Evolutionary conservation across 306 rosid genomes (phyloP), one percentile per base, ranked within the genome.

Genomic region (Notholithocarpus densiflorus): DNA sequence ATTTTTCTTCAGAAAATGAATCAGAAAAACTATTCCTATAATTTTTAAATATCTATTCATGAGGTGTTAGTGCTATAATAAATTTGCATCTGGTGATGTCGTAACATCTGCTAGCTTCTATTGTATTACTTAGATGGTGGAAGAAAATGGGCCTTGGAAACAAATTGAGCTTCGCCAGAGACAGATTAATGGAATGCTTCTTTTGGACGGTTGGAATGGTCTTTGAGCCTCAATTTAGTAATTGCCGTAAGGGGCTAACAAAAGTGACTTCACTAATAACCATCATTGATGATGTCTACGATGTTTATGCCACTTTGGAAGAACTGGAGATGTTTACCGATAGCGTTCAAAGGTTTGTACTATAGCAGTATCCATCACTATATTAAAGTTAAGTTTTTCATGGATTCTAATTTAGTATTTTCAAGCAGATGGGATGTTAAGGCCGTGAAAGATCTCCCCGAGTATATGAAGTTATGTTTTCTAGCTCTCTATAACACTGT

Each of bases 401-500:
- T 37, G 45, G 45, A 37, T 37, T 37, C 45, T 37, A 2, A 37
- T 37, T 37, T 37, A 37, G 3, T 37, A 37, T 37, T 37, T 37
- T 37, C 45, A 37, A 37, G 45, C 82, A 89, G 96, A n/a, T 87
- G 96, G 92, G 90, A 89, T 56, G 62, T 91, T 59, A 79, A 84
- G n/a, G 84, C 83, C 15, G 23, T 84, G 34, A 31, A 80, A 4
- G 51, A n/a, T 68, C 85, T 88, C 5, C 90, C 94, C 1, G 64
- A 82, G 14, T 88, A 89, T 74, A 88, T 89, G 97, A 86, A 87
- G 76, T 32, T 88, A 11, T 86, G 89, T 18, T 91, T 89, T 77
- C 76, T 89, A 11, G 93, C 93, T 48, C 91, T 89, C 6, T 92
- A 83, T 77, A 89, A 92, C 82, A 88, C 85, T 4, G 76, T 89